These are phyloP conservation scores for Annulohypoxylon truncatum DNA, from an alignment of 2,329 filamentous ascomycete genomes.

Conservation along the genomic window DNA sequence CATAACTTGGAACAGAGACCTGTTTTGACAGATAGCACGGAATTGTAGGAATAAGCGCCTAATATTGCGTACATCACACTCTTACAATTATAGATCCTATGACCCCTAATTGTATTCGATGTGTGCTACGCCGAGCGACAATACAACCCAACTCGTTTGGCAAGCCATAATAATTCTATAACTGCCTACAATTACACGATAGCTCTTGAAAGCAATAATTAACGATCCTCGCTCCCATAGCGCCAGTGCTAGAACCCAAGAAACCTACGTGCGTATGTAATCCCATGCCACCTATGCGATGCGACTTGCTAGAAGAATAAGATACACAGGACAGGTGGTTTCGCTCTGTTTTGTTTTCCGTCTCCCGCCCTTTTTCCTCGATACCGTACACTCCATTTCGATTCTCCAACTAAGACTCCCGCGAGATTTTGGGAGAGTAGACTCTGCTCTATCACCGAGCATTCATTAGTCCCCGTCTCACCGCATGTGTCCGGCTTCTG, in stretches of 20 bases:
- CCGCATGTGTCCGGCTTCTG: constrained; percentile 53
- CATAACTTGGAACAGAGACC: neutral
- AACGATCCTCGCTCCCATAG: constrained; percentile 3
- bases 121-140: neutral
- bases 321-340: constrained; percentile 6
- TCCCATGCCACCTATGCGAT: constrained; percentile 8
- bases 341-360: neutral
- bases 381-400: constrained; percentile 9
- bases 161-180: constrained; percentile 4
- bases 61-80: neutral
- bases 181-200: neutral
- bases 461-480: constrained; percentile 7
- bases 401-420: neutral
- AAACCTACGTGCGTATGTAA: constrained; percentile 19
- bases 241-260: constrained; percentile 25
- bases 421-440: neutral
- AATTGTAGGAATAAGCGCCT: neutral
- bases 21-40: neutral
- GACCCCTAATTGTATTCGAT: neutral
- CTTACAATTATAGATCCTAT: neutral
- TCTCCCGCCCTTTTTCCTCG: neutral
- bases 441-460: constrained; percentile 23
- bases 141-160: constrained; percentile 1
- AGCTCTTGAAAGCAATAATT: constrained; percentile 12
- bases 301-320: constrained; percentile 11